Conservation (phyloP, 2,329 filamentous ascomycete species). For the Curvularia sp. region DNA sequence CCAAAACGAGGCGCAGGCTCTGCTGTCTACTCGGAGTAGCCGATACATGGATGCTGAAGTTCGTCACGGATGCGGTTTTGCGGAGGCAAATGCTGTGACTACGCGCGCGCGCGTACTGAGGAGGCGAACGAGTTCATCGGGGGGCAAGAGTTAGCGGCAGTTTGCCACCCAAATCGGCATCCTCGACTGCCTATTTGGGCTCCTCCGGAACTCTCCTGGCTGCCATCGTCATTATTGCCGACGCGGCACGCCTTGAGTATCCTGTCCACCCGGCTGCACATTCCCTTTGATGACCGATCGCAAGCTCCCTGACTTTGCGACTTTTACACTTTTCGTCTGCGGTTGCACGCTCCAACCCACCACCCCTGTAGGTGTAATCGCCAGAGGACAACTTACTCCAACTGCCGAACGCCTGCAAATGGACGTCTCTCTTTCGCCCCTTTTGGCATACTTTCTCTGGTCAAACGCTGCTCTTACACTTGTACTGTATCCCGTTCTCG, state of each 20-base stretch:
- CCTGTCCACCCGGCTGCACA: not conserved
- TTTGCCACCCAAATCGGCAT: constrained; percentile 29
- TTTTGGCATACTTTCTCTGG: not conserved
- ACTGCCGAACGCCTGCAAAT: not conserved
- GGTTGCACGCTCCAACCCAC: not conserved
- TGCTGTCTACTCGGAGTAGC: constrained; percentile 22
- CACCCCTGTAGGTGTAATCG: not conserved
- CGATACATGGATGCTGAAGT: constrained; percentile 17
- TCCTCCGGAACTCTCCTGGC: constrained; percentile 10
- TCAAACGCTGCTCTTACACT: not conserved
- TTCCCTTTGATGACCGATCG: not conserved
- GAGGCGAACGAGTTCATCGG: constrained; percentile 15
- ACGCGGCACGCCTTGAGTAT: not conserved
- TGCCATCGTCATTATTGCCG: constrained; percentile 10
- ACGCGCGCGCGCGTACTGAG: constrained; percentile 14
- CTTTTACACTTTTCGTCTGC: not conserved
- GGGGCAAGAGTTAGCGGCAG: constrained; percentile 8
- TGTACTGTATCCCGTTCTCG: not conserved
- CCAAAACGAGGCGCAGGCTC: constrained; percentile 2
- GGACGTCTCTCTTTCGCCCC: not conserved
- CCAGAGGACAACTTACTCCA: not conserved
- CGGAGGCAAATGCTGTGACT: constrained; percentile 15
- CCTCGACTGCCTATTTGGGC: constrained; percentile 20
- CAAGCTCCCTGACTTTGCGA: not conserved
- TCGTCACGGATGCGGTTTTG: constrained; percentile 1